Conservation (phyloP, 345 rosid species). For the Salix purpurea region DNA sequence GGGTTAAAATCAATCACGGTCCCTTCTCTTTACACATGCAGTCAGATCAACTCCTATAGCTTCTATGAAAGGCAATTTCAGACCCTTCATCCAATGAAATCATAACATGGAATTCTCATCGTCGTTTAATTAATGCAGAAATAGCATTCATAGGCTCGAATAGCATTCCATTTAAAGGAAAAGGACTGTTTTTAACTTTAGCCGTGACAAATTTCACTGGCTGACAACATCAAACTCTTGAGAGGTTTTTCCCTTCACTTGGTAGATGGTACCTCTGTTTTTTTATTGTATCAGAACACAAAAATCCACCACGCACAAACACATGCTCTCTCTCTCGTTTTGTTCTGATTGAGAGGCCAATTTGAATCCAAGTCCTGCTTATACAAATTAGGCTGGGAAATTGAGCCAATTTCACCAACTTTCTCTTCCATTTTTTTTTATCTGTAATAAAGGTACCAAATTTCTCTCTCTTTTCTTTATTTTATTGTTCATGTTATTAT, state of each 20-base stretch:
- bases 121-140: neutral
- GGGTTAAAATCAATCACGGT: neutral
- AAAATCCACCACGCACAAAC: neutral
- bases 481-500: neutral
- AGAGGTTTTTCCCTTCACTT: neutral
- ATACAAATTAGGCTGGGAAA: neutral
- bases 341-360: neutral
- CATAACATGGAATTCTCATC: neutral
- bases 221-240: neutral
- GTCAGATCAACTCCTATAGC: neutral
- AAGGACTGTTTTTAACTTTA: neutral
- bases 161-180: neutral
- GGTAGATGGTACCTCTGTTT: neutral
- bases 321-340: neutral
- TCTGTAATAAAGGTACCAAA: slow-evolving; percentile 5
- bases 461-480: neutral
- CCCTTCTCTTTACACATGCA: neutral
- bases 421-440: neutral
- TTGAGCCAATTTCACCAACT: neutral
- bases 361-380: neutral
- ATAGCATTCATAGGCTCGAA: neutral
- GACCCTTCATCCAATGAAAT: neutral
- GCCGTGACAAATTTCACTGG: neutral
- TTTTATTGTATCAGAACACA: neutral
- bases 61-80: neutral